These are phyloP conservation scores for Coemansia sp. DNA, from an alignment of 192 early-diverging fungal genomes.

Conservation along the genomic window DNA sequence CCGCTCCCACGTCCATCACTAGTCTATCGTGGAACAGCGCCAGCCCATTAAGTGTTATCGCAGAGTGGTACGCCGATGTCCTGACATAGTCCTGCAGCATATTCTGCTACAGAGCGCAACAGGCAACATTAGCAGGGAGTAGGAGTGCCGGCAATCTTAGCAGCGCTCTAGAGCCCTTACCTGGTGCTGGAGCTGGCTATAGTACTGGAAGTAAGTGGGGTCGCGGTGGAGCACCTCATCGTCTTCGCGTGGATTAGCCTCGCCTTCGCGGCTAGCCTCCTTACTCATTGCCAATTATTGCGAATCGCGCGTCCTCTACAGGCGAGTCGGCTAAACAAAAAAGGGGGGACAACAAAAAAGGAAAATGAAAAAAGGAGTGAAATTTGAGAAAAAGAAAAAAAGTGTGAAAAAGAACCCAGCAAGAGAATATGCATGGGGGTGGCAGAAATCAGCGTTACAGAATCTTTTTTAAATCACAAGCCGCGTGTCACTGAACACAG, in stretches of 20 bases:
- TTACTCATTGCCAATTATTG: constrained; percentile 6
- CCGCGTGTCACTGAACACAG: constrained; percentile 9
- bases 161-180: constrained; percentile 11
- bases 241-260: constrained; percentile 30
- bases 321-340: background rate
- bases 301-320: constrained; percentile 1
- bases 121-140: background rate
- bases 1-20: constrained; percentile 94
- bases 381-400: background rate
- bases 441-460: background rate
- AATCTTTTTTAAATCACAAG: background rate
- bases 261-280: background rate
- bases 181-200: constrained; percentile 54
- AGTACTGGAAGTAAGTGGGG: constrained; percentile 52
- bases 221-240: constrained; percentile 47
- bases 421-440: background rate
- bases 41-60: constrained; percentile 79
- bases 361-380: background rate
- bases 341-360: background rate
- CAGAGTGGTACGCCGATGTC: constrained; percentile 91
- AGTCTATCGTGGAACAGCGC: constrained; percentile 74
- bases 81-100: constrained; percentile 95
- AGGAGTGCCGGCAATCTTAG: background rate
- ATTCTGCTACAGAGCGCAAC: constrained; percentile 72
- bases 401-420: background rate